Evolutionary conservation across 345 rosid species (phyloP), one percentile per base, ranked within the genome.

Genomic region (Bruguiera gymnorhiza): DNA sequence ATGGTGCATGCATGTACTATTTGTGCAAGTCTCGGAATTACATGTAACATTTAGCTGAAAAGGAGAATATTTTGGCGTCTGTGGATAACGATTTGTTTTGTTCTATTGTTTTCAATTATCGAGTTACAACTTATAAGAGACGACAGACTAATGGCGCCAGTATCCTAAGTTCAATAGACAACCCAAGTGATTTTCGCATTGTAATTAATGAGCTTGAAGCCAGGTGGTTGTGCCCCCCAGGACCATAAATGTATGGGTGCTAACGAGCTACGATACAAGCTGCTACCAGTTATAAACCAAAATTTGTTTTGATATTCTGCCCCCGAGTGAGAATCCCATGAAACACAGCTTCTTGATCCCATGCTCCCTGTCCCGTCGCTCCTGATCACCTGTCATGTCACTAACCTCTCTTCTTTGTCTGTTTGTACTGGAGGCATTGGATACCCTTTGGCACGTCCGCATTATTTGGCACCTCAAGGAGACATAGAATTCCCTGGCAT

Each of bases 361-460:
- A 43, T 43, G 50, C 50, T 43, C 16, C 50, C 50, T 43, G 50
- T 43, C 50, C 4, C 15, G 21, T 54, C 3, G 55, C 29, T 20
- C 36, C 37, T 32, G 5, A 20, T 54, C 60, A 62, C 48, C 74
- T 67, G 80, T 81, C 85, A 37, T 8, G 26, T 76, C 76, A 30
- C 1, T 43, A 31, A 29, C 57, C 73, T 37, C 62, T 60, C 39
- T 62, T 26, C 13, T 29, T 78, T 81, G 82, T 78, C 78, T 65
- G 67, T 67, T 54, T 46, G n/a, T 9, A 31, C 56, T 65, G 2
- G 60, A 32, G 24, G 76, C 85, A 78, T 82, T 16, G 85, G 85
- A 82, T 82, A 60, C 85, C 79, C 32, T 73, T 76, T 70, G 39
- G 50, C 48, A 70, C 50, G 31, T 27, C 32, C 63, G 61, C 70